Percentiles rank a stretch among this genome's conserved stretches.
Conservation (phyloP, 352 stramenopile genomes). For the Blastocystis sp. region DNA sequence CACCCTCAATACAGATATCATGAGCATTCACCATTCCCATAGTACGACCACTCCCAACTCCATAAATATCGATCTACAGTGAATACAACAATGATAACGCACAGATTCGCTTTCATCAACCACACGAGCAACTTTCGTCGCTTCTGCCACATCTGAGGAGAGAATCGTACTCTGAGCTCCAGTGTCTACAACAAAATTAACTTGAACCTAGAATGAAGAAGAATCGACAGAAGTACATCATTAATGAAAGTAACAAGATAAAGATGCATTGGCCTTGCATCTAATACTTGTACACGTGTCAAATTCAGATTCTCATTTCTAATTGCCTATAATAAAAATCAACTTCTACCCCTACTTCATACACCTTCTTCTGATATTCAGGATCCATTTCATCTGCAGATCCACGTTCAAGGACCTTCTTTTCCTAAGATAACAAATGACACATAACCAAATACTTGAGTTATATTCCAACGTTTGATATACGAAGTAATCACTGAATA, state of each 20-base stretch:
- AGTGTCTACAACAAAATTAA: constrained; percentile 59
- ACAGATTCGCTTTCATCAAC: background rate
- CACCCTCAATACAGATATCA: constrained; percentile 51
- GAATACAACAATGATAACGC: background rate
- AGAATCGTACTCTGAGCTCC: constrained; percentile 18
- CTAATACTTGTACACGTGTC: background rate
- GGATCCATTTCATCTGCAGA: constrained; percentile 35
- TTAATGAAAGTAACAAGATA: constrained; percentile 12
- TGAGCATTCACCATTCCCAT: constrained; percentile 25
- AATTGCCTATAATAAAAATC: background rate
- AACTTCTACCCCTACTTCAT: background rate
- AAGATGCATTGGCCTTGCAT: background rate
- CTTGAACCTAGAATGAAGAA: background rate
- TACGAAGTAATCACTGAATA: background rate
- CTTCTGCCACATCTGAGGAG: background rate
- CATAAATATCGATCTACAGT: background rate
- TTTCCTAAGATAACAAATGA: background rate
- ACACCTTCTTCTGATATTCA: constrained; percentile 23
- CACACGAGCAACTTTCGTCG: background rate
- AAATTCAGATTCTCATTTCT: constrained; percentile 1
- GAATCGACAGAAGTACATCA: background rate
- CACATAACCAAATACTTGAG: background rate
- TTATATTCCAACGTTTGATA: background rate
- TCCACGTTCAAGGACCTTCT: background rate
- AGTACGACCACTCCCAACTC: background rate